phyloP scores from a whole-genome alignment of 441 rosid genomes.

The Cnidoscolus chayamansa region DNA sequence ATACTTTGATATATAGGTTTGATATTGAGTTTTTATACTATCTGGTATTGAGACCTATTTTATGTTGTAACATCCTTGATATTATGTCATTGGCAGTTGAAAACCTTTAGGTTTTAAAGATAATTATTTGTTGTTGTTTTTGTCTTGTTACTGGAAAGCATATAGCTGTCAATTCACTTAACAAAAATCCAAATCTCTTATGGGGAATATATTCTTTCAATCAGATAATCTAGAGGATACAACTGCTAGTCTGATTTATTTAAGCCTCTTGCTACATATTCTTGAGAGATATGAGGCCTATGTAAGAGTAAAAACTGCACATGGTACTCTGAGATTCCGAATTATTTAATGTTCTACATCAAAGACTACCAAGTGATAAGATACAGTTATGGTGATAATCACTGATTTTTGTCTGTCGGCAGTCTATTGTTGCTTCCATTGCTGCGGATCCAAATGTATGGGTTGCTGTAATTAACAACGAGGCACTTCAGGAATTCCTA shows the following conservation, averaged over 20 bases:
- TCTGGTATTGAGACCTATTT: neutral
- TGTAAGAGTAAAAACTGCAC: neutral
- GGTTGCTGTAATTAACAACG: conserved; percentile 54
- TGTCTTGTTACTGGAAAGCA: neutral
- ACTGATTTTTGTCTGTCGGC: conserved; percentile 11
- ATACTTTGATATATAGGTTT: neutral
- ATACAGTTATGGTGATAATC: neutral
- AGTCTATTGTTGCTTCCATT: conserved; percentile 73
- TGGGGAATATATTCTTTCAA: neutral
- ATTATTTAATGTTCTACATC: neutral
- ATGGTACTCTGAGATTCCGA: neutral
- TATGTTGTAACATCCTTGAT: neutral
- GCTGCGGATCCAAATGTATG: conserved; percentile 62
- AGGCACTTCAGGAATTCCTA: conserved; percentile 40
- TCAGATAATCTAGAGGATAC: neutral
- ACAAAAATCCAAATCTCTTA: neutral
- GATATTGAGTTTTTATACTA: neutral
- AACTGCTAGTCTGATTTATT: neutral
- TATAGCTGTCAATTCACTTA: neutral
- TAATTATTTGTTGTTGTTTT: neutral
- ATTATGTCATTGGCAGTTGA: neutral
- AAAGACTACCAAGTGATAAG: neutral
- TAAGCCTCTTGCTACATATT: neutral
- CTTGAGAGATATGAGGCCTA: no score
- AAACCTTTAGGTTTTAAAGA: neutral